Percentiles rank a stretch among this genome's conserved stretches.
Conservation (phyloP, 768 basidiomycete species). For the Mycena rebaudengoi region DNA sequence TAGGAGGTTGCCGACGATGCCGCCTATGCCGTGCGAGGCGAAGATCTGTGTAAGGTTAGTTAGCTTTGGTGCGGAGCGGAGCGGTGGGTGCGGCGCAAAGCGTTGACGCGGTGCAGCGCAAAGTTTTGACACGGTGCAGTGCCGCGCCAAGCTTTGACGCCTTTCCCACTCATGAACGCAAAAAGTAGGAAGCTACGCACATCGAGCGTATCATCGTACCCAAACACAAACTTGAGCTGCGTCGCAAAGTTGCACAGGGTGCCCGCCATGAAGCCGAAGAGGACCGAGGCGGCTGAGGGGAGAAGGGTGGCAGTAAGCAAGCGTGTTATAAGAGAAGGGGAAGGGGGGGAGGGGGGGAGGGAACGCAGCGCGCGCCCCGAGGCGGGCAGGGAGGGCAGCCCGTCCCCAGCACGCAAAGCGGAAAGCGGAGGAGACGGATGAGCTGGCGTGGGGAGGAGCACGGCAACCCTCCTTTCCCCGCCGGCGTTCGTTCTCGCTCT, state of each 20-base stretch:
- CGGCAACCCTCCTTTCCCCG: no score
- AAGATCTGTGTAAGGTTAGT: slow-evolving; percentile 78
- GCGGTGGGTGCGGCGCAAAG: no score
- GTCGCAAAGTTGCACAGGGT: slow-evolving; percentile 95
- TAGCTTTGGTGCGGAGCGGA: neutral
- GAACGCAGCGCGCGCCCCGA: no score
- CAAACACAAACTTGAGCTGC: slow-evolving; percentile 84
- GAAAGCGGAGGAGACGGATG: no score
- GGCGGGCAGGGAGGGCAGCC: neutral
- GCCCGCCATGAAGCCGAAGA: slow-evolving; percentile 87
- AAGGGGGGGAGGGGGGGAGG: neutral
- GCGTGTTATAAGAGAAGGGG: neutral
- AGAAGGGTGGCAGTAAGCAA: neutral
- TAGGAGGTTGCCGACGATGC: slow-evolving; percentile 82
- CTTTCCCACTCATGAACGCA: neutral
- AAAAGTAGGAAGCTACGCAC: slow-evolving; percentile 46
- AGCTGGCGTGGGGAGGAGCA: no score
- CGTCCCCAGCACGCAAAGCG: no score
- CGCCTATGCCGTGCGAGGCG: slow-evolving; percentile 83
- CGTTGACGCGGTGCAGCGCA: neutral
- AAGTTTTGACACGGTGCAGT: neutral
- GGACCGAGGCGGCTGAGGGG: slow-evolving; percentile 75
- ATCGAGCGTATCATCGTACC: slow-evolving; percentile 85
- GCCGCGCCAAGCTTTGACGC: neutral
- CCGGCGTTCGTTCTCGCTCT: no score